Percentiles rank a stretch among this genome's conserved stretches.
These are phyloP conservation scores for Dalbergia cochinchinensis DNA, from an alignment of 306 rosid genomes.

Conservation along the genomic window DNA sequence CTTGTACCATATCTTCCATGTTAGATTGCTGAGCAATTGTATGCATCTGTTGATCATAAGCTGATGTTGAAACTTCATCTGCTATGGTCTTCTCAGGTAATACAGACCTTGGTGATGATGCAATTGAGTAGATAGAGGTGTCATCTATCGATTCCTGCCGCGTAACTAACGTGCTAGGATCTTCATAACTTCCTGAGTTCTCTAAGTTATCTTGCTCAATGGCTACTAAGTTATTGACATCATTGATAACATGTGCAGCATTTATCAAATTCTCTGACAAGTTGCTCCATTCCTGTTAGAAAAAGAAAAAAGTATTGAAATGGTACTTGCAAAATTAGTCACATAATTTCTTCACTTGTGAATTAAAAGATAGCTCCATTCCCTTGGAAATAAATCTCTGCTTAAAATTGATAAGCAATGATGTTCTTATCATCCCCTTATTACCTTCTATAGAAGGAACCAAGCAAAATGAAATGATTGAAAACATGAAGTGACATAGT, in stretches of 20 bases:
- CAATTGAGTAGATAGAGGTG: conserved; percentile 36
- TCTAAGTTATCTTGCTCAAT: conserved; percentile 35
- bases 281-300: conserved; percentile 50
- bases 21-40: conserved; percentile 27
- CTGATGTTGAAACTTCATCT: conserved; percentile 46
- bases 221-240: conserved; percentile 19
- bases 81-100: conserved; percentile 32
- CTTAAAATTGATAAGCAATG: not conserved
- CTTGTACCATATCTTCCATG: conserved; percentile 33
- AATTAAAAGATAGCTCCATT: not conserved
- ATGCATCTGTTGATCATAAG: conserved; percentile 34
- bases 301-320: not conserved
- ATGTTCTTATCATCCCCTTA: not conserved
- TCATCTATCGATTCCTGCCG: conserved; percentile 53
- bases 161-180: conserved; percentile 31
- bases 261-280: conserved; percentile 39
- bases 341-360: conserved; percentile 18
- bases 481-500: not conserved
- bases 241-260: conserved; percentile 34
- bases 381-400: not conserved
- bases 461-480: conserved; percentile 4
- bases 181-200: conserved; percentile 45
- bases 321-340: not conserved
- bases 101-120: conserved; percentile 62
- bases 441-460: not conserved